Evolutionary conservation across 257 asterid species (phyloP).

Genomic region (Cinchona pubescens): DNA sequence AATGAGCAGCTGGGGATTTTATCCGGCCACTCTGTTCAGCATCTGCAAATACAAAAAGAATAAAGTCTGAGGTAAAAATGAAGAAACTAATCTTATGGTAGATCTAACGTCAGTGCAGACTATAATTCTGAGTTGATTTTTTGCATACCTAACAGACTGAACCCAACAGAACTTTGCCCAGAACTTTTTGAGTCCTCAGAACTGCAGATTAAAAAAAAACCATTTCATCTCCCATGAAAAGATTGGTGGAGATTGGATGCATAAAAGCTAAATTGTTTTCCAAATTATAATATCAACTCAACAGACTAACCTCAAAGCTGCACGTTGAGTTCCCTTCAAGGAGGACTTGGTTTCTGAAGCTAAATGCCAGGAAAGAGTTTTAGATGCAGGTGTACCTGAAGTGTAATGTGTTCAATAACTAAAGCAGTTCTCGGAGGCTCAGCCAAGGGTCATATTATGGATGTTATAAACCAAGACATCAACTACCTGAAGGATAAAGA

Average conservation of each 20-base stretch:
- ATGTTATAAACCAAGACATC: slow-evolving; percentile 9
- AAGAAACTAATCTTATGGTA: background rate
- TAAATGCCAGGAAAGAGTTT: slow-evolving; percentile 95
- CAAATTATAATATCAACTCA: slow-evolving; percentile 14
- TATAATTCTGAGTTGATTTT: slow-evolving; percentile 6
- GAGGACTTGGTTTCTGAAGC: slow-evolving; percentile 90
- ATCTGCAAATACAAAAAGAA: slow-evolving; percentile 32
- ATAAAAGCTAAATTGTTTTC: background rate
- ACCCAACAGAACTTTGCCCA: slow-evolving; percentile 37
- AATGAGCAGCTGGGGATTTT: slow-evolving; percentile 45
- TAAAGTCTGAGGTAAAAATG: background rate
- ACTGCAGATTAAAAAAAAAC: slow-evolving; percentile 45
- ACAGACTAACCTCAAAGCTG: slow-evolving; percentile 56
- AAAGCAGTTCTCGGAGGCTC: background rate
- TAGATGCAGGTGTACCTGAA: slow-evolving; percentile 70
- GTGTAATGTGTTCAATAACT: slow-evolving; percentile 14
- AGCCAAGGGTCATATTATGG: background rate
- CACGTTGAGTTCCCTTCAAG: slow-evolving; percentile 62
- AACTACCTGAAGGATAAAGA: slow-evolving; percentile 62
- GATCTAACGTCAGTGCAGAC: slow-evolving; percentile 1
- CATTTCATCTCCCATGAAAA: slow-evolving; percentile 14
- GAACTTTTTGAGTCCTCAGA: slow-evolving; percentile 47
- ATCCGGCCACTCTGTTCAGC: slow-evolving; percentile 41
- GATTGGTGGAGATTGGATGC: background rate
- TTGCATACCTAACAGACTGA: slow-evolving; percentile 50